These are phyloP conservation scores for Boletus sp. DNA, from an alignment of 768 basidiomycete genomes.

Conservation along the genomic window DNA sequence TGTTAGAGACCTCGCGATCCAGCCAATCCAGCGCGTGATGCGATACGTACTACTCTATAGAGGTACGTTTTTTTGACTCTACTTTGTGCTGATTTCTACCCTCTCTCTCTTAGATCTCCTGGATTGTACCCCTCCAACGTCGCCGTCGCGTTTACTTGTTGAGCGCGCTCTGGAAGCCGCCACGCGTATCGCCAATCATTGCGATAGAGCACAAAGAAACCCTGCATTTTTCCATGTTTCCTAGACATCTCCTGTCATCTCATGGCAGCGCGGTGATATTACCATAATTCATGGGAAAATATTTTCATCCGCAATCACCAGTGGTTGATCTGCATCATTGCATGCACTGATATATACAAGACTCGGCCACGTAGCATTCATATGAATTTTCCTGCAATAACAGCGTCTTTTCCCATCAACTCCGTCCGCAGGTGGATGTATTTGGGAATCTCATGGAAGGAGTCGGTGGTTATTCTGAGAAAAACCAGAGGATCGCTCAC, in stretches of 20 bases:
- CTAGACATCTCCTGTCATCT: slow-evolving; percentile 1
- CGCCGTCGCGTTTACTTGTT: slow-evolving; percentile 49
- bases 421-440: slow-evolving; percentile 29
- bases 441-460: slow-evolving; percentile 16
- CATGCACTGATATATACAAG: background rate
- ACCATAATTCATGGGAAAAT: background rate
- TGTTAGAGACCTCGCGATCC: slow-evolving; percentile 59
- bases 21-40: slow-evolving; percentile 61
- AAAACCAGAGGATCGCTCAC: slow-evolving; percentile 5
- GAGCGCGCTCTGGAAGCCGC: slow-evolving; percentile 58
- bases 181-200: slow-evolving; percentile 54
- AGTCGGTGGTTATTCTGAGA: background rate
- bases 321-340: background rate
- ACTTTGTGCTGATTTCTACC: background rate
- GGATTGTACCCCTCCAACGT: slow-evolving; percentile 45
- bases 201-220: slow-evolving; percentile 59
- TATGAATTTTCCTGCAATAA: slow-evolving; percentile 28
- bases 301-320: background rate
- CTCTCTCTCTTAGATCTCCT: slow-evolving; percentile 43
- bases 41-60: slow-evolving; percentile 59
- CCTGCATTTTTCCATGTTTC: slow-evolving; percentile 37
- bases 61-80: slow-evolving; percentile 37
- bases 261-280: background rate
- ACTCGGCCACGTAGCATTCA: slow-evolving; percentile 1
- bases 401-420: slow-evolving; percentile 32